Percentiles rank a stretch among this genome's conserved stretches.
phyloP scores from a whole-genome alignment of 2,329 filamentous ascomycete species.

The Aspergillus brunneoviolaceus region DNA sequence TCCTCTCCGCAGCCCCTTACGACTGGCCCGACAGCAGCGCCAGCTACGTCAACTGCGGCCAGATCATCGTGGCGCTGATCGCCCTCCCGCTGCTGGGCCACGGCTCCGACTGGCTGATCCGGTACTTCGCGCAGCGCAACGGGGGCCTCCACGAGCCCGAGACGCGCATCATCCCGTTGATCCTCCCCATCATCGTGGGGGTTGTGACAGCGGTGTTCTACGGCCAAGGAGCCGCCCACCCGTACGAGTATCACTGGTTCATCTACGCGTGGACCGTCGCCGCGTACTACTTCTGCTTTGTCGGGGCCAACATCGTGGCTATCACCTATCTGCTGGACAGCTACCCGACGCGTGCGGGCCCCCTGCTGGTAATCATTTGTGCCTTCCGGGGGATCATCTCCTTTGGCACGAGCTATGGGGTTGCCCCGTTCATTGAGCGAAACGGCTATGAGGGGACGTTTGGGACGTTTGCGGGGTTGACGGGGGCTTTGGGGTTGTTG shows the following conservation, averaged over 20 bases:
- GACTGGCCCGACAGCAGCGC: constrained; percentile 37
- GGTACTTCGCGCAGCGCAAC: constrained; percentile 36
- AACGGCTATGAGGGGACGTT: constrained; percentile 38
- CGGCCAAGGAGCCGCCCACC: constrained; percentile 38
- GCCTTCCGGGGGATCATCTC: constrained; percentile 49
- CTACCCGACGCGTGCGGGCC: constrained; percentile 45
- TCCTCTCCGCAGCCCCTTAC: constrained; percentile 38
- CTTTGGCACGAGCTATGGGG: constrained; percentile 45
- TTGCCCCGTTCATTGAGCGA: constrained; percentile 24
- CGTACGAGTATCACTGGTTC: constrained; percentile 30
- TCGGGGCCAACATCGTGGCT: constrained; percentile 45
- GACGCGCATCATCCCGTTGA: constrained; percentile 34
- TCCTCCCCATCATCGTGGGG: constrained; percentile 41
- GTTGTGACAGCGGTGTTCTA: constrained; percentile 41
- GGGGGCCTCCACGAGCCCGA: constrained; percentile 45
- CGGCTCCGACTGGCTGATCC: constrained; percentile 41
- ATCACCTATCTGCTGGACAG: constrained; percentile 49
- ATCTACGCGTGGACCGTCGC: constrained; percentile 23
- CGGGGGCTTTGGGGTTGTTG: constrained; percentile 28
- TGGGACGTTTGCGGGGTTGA: constrained; percentile 32
- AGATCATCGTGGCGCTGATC: constrained; percentile 41
- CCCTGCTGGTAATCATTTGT: constrained; percentile 48
- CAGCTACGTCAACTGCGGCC: constrained; percentile 42
- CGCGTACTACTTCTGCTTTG: constrained; percentile 29
- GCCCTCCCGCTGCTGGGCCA: constrained; percentile 42